Conservation (phyloP, 2,329 filamentous ascomycete genomes). For the Fusarium palustre region DNA sequence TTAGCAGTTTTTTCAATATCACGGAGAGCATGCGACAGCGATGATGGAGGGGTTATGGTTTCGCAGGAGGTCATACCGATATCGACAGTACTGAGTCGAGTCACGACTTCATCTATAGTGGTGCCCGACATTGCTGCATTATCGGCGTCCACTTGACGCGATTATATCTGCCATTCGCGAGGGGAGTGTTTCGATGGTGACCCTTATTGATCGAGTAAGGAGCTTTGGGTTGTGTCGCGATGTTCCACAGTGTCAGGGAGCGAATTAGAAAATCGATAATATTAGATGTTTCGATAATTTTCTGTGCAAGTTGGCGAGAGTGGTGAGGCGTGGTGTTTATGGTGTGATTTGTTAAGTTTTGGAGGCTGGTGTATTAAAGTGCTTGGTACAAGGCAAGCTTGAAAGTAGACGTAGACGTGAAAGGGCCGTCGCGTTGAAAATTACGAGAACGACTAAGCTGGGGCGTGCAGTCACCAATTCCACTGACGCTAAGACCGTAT, state of each 20-base stretch:
- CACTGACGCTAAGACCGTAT: conserved; percentile 56
- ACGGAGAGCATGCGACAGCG: conserved; percentile 37
- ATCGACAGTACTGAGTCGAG: conserved; percentile 67
- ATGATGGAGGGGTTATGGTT: conserved; percentile 20
- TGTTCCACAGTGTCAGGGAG: conserved; percentile 5
- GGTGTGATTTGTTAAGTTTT: background rate
- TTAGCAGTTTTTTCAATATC: conserved; percentile 15
- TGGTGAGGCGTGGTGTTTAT: background rate
- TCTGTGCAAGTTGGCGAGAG: background rate
- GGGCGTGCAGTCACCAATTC: conserved; percentile 57
- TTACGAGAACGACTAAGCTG: conserved; percentile 54
- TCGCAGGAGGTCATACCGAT: conserved; percentile 57
- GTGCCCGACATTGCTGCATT: conserved; percentile 70
- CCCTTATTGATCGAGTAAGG: conserved; percentile 31
- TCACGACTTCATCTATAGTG: conserved; percentile 72
- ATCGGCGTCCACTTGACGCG: conserved; percentile 56
- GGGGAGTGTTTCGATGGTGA: conserved; percentile 38
- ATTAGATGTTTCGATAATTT: background rate
- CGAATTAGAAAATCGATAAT: background rate
- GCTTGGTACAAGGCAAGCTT: conserved; percentile 14
- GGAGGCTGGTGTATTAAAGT: conserved; percentile 5
- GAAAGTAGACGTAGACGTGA: conserved; percentile 38
- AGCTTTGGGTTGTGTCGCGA: conserved; percentile 40
- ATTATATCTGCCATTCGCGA: conserved; percentile 53
- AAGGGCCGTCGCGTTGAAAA: conserved; percentile 54